phyloP scores from a whole-genome alignment of 2,329 filamentous ascomycete genomes.

The Colletotrichum orchidophilum region DNA sequence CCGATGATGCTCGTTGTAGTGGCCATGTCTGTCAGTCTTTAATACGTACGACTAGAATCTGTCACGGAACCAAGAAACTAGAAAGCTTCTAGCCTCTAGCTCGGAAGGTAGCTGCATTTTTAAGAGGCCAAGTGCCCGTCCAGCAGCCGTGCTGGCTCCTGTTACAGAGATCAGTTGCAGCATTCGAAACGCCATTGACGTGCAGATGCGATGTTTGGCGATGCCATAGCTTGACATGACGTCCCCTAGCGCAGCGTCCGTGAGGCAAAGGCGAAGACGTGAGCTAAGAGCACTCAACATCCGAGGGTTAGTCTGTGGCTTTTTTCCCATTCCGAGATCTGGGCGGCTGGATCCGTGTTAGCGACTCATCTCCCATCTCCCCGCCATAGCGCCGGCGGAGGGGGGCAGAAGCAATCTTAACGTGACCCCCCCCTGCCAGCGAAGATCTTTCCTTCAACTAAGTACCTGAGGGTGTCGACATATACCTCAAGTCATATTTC shows the following conservation, averaged over 20 bases:
- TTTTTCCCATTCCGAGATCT: neutral
- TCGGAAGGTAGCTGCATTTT: neutral
- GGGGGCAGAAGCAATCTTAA: neutral
- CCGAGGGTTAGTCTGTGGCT: neutral
- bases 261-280: neutral
- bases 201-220: neutral
- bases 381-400: neutral
- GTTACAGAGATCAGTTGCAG: neutral
- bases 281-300: neutral
- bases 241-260: neutral
- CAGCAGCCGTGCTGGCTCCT: neutral
- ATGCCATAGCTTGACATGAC: neutral
- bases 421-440: neutral
- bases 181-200: neutral
- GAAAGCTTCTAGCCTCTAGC: neutral
- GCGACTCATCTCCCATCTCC: neutral
- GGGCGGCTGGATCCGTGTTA: neutral
- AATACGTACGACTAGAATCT: neutral
- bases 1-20: neutral
- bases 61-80: neutral
- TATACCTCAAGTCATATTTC: neutral
- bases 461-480: neutral
- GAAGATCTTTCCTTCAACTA: neutral
- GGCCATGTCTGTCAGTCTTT: neutral
- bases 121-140: neutral